Evolutionary conservation across 257 asterid species (phyloP).

Genomic region (Nicotiana undulata): DNA sequence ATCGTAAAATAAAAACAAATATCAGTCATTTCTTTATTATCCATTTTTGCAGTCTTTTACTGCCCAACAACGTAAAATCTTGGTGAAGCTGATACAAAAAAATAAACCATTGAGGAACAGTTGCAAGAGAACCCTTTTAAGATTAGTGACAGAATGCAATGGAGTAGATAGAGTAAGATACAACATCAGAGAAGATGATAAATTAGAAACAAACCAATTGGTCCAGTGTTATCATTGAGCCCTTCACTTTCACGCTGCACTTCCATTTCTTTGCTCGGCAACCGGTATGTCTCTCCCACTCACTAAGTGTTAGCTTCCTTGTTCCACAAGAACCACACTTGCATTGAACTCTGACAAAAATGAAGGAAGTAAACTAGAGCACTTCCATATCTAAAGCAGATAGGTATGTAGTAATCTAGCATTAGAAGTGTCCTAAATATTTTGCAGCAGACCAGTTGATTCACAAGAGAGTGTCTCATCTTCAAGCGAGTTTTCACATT

Average conservation of each 20-base stretch:
- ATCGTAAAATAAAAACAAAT: neutral
- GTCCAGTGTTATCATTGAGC: constrained; percentile 49
- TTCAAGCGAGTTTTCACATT: neutral
- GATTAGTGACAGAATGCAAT: constrained; percentile 3
- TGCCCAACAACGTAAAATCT: neutral
- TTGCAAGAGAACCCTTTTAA: neutral
- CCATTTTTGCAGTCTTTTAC: neutral
- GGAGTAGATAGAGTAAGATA: neutral
- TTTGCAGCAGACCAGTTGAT: neutral
- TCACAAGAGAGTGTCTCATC: neutral
- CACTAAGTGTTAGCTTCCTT: constrained; percentile 58
- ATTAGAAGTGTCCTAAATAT: neutral
- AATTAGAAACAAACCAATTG: constrained; percentile 65
- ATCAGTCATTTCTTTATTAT: neutral
- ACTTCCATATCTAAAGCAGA: neutral
- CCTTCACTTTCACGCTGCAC: constrained; percentile 84
- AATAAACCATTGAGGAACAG: neutral
- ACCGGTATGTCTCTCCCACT: constrained; percentile 98
- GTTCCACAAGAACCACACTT: constrained; percentile 78
- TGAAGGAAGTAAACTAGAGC: neutral
- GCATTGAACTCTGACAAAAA: constrained; percentile 72
- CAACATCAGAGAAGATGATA: constrained; percentile 2
- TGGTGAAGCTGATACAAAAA: neutral
- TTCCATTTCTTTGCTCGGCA: constrained; percentile 98
- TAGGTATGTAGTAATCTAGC: neutral